phyloP scores from a whole-genome alignment of 768 basidiomycete genomes.

The Royoungia palumana region DNA sequence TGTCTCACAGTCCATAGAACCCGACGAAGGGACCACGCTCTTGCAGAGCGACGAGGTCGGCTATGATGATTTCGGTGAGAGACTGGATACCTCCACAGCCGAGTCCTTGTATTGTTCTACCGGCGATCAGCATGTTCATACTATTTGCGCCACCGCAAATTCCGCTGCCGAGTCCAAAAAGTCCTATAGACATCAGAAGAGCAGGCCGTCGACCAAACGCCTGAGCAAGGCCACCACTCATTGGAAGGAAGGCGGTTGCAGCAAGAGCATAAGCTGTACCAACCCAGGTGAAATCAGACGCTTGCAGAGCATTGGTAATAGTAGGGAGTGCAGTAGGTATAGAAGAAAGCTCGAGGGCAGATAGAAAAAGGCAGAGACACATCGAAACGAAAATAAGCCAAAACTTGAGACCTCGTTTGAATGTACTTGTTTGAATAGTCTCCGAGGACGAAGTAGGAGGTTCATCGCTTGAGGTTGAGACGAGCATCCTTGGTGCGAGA shows the following conservation, averaged over 20 bases:
- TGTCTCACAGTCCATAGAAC: constrained; percentile 19
- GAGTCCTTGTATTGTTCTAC: constrained; percentile 33
- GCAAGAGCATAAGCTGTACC: constrained; percentile 36
- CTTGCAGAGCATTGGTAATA: constrained; percentile 28
- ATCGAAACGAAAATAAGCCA: constrained; percentile 30
- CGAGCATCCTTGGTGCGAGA: too few species aligned
- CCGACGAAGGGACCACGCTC: constrained; percentile 38
- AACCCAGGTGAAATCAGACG: constrained; percentile 35
- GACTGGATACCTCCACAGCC: constrained; percentile 36
- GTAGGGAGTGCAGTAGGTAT: constrained; percentile 34
- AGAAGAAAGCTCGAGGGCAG: constrained; percentile 27
- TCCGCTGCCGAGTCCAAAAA: constrained; percentile 36
- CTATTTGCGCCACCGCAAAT: constrained; percentile 30
- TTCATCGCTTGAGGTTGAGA: too few species aligned
- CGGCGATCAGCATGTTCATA: constrained; percentile 23
- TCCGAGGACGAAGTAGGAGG: too few species aligned
- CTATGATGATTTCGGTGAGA: constrained; percentile 37
- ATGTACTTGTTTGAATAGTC: too few species aligned
- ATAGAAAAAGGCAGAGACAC: constrained; percentile 23
- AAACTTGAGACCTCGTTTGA: constrained; percentile 21
- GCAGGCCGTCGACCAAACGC: constrained; percentile 30
- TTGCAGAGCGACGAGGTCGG: constrained; percentile 43
- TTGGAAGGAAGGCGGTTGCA: constrained; percentile 36
- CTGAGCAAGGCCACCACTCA: constrained; percentile 32
- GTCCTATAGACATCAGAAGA: constrained; percentile 19